phyloP scores from a whole-genome alignment of 768 basidiomycete genomes.

The Gloeostereum incarnatum region DNA sequence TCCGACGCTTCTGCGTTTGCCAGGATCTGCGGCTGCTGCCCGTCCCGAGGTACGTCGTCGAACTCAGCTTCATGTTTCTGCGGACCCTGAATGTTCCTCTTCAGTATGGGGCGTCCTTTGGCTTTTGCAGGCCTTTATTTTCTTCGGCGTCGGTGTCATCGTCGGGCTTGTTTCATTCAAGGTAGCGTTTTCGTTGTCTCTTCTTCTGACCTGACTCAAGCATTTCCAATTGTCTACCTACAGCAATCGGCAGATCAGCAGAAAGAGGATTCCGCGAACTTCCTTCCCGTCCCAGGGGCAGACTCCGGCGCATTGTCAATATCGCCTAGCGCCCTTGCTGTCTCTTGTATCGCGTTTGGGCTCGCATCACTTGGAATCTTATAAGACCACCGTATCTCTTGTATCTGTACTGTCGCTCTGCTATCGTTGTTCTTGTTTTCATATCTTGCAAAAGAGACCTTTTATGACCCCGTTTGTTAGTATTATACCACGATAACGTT shows the following conservation, averaged over 20 bases:
- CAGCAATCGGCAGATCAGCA: slow-evolving; percentile 59
- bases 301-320: slow-evolving; percentile 17
- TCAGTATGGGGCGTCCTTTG: slow-evolving; percentile 87
- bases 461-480: too few relatives aligned
- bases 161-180: slow-evolving; percentile 80
- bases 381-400: too few relatives aligned
- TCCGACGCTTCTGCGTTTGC: slow-evolving; percentile 86
- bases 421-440: too few relatives aligned
- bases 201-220: background rate
- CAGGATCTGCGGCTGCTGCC: slow-evolving; percentile 76
- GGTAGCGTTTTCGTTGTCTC: slow-evolving; percentile 26
- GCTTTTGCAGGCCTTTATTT: slow-evolving; percentile 65
- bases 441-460: too few relatives aligned
- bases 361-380: too few relatives aligned
- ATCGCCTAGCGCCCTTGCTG: slow-evolving; percentile 9
- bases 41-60: slow-evolving; percentile 52
- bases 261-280: slow-evolving; percentile 36
- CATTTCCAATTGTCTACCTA: background rate
- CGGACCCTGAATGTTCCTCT: slow-evolving; percentile 4
- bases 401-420: too few relatives aligned
- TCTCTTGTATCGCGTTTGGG: too few relatives aligned
- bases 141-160: slow-evolving; percentile 68
- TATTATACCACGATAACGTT: too few relatives aligned
- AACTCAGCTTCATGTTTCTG: background rate
- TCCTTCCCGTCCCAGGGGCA: slow-evolving; percentile 50